phyloP scores from a whole-genome alignment of 139 green algal species.

The Asterochloris erici region DNA sequence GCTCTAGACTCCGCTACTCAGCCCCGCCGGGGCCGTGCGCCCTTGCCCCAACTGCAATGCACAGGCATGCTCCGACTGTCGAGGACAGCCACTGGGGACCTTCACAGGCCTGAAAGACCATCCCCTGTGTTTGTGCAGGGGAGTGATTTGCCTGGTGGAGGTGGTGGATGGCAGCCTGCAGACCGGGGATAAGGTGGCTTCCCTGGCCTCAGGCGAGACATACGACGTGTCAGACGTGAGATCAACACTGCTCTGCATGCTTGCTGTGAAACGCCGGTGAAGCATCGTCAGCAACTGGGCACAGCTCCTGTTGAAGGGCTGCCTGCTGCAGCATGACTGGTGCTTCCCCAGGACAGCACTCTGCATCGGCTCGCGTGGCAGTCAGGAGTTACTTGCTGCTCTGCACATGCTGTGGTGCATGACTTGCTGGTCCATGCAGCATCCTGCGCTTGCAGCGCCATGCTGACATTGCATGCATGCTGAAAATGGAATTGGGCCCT shows the following conservation, averaged over 20 bases:
- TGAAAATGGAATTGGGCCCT: neutral
- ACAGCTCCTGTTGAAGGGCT: neutral
- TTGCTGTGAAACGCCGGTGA: neutral
- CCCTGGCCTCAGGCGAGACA: slow-evolving; percentile 41
- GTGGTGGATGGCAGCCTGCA: slow-evolving; percentile 71
- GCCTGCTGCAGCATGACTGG: slow-evolving; percentile 18
- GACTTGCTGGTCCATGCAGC: too few relatives aligned
- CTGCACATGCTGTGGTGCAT: too few relatives aligned
- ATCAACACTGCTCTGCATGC: neutral
- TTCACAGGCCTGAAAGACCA: too few relatives aligned
- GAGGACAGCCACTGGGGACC: too few relatives aligned
- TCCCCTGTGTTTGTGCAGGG: slow-evolving; percentile 22
- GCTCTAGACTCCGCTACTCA: too few relatives aligned
- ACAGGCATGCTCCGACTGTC: too few relatives aligned
- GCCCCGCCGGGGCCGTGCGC: too few relatives aligned
- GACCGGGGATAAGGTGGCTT: slow-evolving; percentile 49
- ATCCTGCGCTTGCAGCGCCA: too few relatives aligned
- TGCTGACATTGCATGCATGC: too few relatives aligned
- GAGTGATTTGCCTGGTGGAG: slow-evolving; percentile 64
- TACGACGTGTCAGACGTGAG: slow-evolving; percentile 74
- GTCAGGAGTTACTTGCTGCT: too few relatives aligned
- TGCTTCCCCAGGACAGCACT: slow-evolving; percentile 69
- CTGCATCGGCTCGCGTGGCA: too few relatives aligned
- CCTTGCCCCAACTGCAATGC: too few relatives aligned
- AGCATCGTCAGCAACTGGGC: neutral